Base-by-base conservation (phyloP, 345 rosid species). In the Erodium maritimum region DNA sequence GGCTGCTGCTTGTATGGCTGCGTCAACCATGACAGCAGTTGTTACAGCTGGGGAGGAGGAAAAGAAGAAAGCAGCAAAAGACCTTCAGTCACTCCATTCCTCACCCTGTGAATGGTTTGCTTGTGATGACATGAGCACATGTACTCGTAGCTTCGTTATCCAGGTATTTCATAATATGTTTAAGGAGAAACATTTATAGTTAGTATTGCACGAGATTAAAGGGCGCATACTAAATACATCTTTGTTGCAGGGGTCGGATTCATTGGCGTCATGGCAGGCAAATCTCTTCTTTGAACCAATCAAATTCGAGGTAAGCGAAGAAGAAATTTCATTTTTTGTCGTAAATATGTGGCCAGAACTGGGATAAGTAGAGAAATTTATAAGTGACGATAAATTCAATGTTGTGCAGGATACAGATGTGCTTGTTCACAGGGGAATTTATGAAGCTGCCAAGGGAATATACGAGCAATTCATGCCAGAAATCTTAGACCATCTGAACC, bases 381-480 rank as follows among this genome's bases (percentile, higher is more conserved):
- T 17, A 18, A 19, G 52, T 34, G 17, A 42, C 58, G 11, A n/a
- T 25, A 17, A n/a, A 60, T 19, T 23, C 25, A 61, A n/a, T n/a
- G n/a, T n/a, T n/a, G n/a, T n/a, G 52, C n/a, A n/a, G n/a, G n/a
- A 53, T 54, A 86, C 89, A 5, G 87, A 82, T 54, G 91, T 79
- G 58, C 72, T 86, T 62, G 96, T 88, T 64, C 98, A 88, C 61
- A 82, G 96, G 76, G 96, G 98, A 73, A 88, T 91, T 65, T 84
- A 91, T 50, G 95, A 88, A 75, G 98, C 88, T 20, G 96, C 98
- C 46, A 91, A 88, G 72, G 96, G 96, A 57, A 80, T 88, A 62
- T 88, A 81, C 58, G 71, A 81, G 29, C 96, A 80, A 57, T 88
- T 86, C 78, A 61, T 86, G 77, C 93, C 93, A 13, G 86, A 78